These are phyloP conservation scores for Dactylonectria estremocensis DNA, from an alignment of 2,329 filamentous ascomycete species.

Conservation along the genomic window DNA sequence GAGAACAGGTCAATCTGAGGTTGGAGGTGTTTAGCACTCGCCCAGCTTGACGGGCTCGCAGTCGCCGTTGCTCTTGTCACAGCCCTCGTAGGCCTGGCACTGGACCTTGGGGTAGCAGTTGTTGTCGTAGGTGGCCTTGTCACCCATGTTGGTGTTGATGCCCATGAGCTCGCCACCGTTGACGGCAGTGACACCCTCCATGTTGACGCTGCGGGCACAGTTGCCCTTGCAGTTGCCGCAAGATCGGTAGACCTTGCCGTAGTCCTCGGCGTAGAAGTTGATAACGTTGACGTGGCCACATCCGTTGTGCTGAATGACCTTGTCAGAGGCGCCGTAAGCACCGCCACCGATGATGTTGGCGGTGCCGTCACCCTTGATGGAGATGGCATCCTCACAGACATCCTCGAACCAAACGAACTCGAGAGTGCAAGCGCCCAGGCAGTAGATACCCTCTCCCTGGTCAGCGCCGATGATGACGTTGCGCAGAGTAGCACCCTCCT, in stretches of 20 bases:
- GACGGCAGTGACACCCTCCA: slow-evolving; percentile 59
- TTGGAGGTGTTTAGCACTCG: slow-evolving; percentile 42
- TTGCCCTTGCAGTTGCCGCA: slow-evolving; percentile 50
- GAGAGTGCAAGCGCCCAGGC: slow-evolving; percentile 59
- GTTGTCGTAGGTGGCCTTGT: slow-evolving; percentile 50
- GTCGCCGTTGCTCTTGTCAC: slow-evolving; percentile 48
- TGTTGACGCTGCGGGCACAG: slow-evolving; percentile 59
- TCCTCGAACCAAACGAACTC: slow-evolving; percentile 66
- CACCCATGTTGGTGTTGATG: slow-evolving; percentile 57
- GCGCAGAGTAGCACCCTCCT: slow-evolving; percentile 58
- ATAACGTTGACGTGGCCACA: slow-evolving; percentile 59
- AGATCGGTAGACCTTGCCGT: slow-evolving; percentile 59
- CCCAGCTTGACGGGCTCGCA: slow-evolving; percentile 49
- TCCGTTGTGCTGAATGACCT: slow-evolving; percentile 60
- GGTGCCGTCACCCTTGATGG: slow-evolving; percentile 53
- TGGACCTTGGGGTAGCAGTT: slow-evolving; percentile 49
- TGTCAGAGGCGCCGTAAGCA: slow-evolving; percentile 56
- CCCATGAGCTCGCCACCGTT: slow-evolving; percentile 61
- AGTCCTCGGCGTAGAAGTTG: slow-evolving; percentile 62
- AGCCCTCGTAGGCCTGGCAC: slow-evolving; percentile 51
- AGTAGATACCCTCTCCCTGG: slow-evolving; percentile 64
- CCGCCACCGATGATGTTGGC: slow-evolving; percentile 59
- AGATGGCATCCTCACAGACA: slow-evolving; percentile 57
- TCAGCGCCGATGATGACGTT: slow-evolving; percentile 64
- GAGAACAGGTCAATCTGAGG: too few relatives aligned